phyloP scores from a whole-genome alignment of 345 rosid species.

The Lenwebbia sp. region DNA sequence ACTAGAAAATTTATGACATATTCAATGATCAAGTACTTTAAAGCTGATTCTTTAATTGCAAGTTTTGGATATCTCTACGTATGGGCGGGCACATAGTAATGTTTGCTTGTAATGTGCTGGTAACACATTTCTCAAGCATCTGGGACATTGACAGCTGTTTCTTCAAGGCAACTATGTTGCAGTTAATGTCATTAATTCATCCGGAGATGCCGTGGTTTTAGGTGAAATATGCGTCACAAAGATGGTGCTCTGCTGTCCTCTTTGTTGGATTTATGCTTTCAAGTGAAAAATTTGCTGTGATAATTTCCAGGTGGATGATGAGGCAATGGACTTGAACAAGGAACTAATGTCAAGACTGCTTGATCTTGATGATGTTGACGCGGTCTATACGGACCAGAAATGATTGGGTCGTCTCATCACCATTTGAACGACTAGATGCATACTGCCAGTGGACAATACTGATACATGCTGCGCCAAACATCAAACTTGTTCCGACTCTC shows the following conservation, averaged over 20 bases:
- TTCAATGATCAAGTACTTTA: not conserved
- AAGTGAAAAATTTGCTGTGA: not conserved
- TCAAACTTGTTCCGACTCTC: not conserved
- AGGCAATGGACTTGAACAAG: constrained; percentile 84
- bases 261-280: not conserved
- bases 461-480: not conserved
- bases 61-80: not conserved
- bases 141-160: not conserved
- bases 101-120: not conserved
- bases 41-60: not conserved
- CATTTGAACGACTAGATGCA: not conserved
- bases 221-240: not conserved
- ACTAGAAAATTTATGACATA: not conserved
- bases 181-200: not conserved
- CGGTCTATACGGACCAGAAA: constrained; percentile 80
- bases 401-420: constrained; percentile 7
- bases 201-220: not conserved
- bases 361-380: constrained; percentile 87
- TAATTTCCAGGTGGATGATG: constrained; percentile 69
- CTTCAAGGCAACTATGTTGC: not conserved
- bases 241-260: not conserved
- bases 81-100: not conserved
- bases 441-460: not conserved
- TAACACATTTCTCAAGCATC: not conserved
- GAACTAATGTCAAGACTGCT: constrained; percentile 71